phyloP scores from a whole-genome alignment of 1,284 basidiomycete species.

The Vanrija sp. region DNA sequence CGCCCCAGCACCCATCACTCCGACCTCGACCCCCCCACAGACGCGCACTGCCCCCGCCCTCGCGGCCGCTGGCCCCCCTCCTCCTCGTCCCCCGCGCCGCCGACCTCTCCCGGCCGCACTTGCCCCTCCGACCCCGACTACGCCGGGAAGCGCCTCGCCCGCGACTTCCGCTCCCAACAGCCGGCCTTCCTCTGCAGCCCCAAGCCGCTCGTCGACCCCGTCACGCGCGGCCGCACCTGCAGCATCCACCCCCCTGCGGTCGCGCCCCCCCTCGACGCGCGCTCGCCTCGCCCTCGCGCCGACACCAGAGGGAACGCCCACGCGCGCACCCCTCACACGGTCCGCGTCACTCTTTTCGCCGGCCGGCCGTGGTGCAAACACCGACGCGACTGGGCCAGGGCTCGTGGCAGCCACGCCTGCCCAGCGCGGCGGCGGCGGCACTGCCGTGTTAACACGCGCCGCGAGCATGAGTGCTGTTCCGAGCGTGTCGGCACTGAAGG shows the following conservation, averaged over 20 bases:
- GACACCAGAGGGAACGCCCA: background rate
- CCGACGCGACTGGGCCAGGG: background rate
- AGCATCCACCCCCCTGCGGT: slow-evolving; percentile 11
- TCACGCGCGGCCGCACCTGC: background rate
- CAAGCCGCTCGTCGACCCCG: background rate
- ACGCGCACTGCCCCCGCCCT: background rate
- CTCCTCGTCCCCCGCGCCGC: too few species aligned
- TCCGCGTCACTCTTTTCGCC: slow-evolving; percentile 25
- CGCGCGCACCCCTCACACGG: slow-evolving; percentile 17
- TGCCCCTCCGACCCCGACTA: slow-evolving; percentile 1
- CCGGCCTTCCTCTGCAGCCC: too few species aligned
- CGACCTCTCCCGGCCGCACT: background rate
- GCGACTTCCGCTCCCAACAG: background rate
- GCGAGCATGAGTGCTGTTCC: slow-evolving; percentile 25
- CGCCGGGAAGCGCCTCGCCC: background rate
- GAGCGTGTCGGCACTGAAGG: slow-evolving; percentile 12
- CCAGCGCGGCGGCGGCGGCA: slow-evolving; percentile 2
- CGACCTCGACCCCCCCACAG: background rate
- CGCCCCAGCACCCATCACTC: slow-evolving; percentile 1
- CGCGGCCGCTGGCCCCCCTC: background rate
- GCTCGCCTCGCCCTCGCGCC: slow-evolving; percentile 1
- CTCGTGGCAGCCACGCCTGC: background rate
- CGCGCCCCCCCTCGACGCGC: slow-evolving; percentile 13
- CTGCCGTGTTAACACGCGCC: slow-evolving; percentile 15
- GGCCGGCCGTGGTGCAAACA: slow-evolving; percentile 23